Evolutionary conservation across 306 rosid genomes (phyloP).

Genomic region (Comarum palustre): DNA sequence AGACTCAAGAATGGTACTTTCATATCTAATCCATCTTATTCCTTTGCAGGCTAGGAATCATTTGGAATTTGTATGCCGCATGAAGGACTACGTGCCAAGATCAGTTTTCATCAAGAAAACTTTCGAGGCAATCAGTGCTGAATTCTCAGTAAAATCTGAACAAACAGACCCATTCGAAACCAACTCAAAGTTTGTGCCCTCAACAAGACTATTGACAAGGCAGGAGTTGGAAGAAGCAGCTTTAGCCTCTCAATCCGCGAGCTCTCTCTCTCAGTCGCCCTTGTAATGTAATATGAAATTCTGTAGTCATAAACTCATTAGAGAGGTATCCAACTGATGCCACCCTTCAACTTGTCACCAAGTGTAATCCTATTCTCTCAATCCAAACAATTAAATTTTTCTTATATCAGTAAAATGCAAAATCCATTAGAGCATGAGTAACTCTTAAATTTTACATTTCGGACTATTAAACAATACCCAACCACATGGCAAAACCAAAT

Average conservation of each 20-base stretch:
- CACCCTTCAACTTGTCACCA: not conserved
- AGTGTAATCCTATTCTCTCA: not conserved
- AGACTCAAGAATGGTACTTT: not conserved
- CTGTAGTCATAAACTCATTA: not conserved
- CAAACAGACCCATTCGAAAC: conserved; percentile 32
- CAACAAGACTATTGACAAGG: conserved; percentile 51
- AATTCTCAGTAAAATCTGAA: conserved; percentile 38
- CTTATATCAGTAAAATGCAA: not conserved
- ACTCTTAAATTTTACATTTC: not conserved
- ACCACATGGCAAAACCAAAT: not conserved
- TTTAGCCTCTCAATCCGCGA: conserved; percentile 14
- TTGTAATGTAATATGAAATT: not conserved
- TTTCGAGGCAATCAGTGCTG: conserved; percentile 39
- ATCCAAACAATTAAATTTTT: not conserved
- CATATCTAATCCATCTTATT: conserved; percentile 1
- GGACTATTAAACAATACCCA: not conserved
- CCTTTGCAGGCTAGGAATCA: too few relatives aligned
- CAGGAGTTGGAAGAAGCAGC: conserved; percentile 55
- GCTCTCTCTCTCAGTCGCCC: conserved; percentile 13
- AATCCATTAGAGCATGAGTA: not conserved
- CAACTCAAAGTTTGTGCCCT: conserved; percentile 49
- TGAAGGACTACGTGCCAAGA: conserved; percentile 76
- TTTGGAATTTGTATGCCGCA: too few relatives aligned
- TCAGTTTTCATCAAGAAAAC: conserved; percentile 59
- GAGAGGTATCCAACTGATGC: not conserved